These are phyloP conservation scores for Stephania japonica DNA, from an alignment of 164 flowering plant genomes.

Conservation along the genomic window DNA sequence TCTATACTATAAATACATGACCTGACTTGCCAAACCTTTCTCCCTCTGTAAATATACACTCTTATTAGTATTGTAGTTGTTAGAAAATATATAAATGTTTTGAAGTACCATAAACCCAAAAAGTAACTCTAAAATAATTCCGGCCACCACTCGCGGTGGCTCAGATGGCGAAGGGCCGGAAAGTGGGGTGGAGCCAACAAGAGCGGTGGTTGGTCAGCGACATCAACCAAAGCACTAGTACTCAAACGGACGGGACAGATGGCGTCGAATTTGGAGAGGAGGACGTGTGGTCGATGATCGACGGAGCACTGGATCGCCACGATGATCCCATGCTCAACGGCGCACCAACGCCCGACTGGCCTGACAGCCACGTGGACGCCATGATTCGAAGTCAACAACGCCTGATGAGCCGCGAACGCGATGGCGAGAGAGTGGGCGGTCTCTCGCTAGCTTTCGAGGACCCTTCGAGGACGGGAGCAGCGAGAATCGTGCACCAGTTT, in stretches of 20 bases:
- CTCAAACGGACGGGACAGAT: slow-evolving; percentile 9
- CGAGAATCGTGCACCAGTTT: slow-evolving; percentile 57
- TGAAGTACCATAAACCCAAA: neutral
- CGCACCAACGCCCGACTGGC: neutral
- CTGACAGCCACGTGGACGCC: neutral
- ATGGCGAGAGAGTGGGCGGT: slow-evolving; percentile 45
- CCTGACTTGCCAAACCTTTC: neutral
- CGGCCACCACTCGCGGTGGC: slow-evolving; percentile 6
- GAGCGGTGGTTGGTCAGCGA: neutral
- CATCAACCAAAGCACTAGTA: slow-evolving; percentile 5
- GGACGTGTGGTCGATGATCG: slow-evolving; percentile 27
- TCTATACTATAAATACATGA: slow-evolving; percentile 8
- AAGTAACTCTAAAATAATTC: neutral
- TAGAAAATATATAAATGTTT: too few species aligned
- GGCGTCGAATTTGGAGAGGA: slow-evolving; percentile 26
- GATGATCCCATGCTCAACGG: neutral
- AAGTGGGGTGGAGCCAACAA: slow-evolving; percentile 12
- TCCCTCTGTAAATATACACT: neutral
- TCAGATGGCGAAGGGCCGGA: slow-evolving; percentile 26
- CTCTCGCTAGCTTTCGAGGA: slow-evolving; percentile 71
- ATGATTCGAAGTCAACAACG: slow-evolving; percentile 1
- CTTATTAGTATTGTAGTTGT: neutral
- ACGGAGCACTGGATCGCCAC: slow-evolving; percentile 6
- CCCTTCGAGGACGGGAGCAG: slow-evolving; percentile 21
- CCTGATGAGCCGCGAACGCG: neutral